These are phyloP conservation scores for Endothia cerciana DNA, from an alignment of 2,329 filamentous ascomycete species.

Conservation along the genomic window DNA sequence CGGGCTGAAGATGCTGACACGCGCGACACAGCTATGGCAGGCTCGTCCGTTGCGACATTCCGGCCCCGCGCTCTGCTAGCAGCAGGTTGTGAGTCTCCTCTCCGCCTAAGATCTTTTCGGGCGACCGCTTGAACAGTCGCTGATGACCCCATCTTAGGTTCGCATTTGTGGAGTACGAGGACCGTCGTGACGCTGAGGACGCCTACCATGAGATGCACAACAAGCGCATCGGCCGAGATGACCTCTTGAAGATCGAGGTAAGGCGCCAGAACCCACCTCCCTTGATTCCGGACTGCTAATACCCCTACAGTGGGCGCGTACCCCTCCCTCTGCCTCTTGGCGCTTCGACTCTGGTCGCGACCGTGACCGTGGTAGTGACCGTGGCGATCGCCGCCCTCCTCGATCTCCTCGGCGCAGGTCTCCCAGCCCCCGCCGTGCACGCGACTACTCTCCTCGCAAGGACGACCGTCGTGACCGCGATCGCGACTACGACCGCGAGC, in stretches of 20 bases:
- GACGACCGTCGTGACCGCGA: conserved; percentile 84
- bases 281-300: conserved; percentile 26
- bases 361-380: conserved; percentile 55
- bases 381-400: conserved; percentile 45
- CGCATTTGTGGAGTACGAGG: conserved; percentile 99
- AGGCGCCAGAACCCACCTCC: conserved; percentile 35
- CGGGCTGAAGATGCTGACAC: conserved; percentile 54
- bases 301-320: conserved; percentile 85
- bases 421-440: conserved; percentile 73
- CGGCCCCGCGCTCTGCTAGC: conserved; percentile 88
- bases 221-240: conserved; percentile 95
- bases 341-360: conserved; percentile 92
- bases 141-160: conserved; percentile 61
- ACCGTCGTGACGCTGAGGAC: conserved; percentile 96
- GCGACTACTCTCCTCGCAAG: conserved; percentile 86
- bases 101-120: neutral
- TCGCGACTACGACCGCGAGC: conserved; percentile 76
- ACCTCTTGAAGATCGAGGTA: conserved; percentile 97
- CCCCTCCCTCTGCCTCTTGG: conserved; percentile 97
- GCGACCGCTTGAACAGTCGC: conserved; percentile 6
- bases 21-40: conserved; percentile 78
- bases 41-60: conserved; percentile 97
- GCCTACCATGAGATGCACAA: conserved; percentile 99
- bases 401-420: conserved; percentile 70
- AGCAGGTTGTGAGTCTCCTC: conserved; percentile 85